Evolutionary conservation across 2,329 filamentous ascomycete species (phyloP).

Genomic region (Fusarium luffae): DNA sequence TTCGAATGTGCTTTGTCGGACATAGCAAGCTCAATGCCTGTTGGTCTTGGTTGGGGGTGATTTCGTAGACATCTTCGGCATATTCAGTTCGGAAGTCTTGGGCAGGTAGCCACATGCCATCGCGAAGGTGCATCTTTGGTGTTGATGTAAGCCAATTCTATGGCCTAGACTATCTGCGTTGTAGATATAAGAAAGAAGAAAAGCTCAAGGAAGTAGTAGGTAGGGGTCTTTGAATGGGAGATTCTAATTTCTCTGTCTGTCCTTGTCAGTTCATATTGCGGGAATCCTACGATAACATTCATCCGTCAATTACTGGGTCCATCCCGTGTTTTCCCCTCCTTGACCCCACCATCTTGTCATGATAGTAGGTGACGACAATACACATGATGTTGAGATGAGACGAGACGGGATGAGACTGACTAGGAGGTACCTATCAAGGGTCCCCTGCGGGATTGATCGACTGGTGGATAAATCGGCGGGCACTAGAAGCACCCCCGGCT

Average conservation of each 20-base stretch:
- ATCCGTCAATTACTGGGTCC: neutral
- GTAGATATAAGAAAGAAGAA: neutral
- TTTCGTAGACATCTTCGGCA: slow-evolving; percentile 70
- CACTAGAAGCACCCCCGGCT: slow-evolving; percentile 30
- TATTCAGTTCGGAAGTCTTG: slow-evolving; percentile 71
- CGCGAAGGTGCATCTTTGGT: slow-evolving; percentile 49
- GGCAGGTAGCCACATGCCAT: slow-evolving; percentile 71
- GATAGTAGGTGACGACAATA: slow-evolving; percentile 21
- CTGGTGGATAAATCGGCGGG: slow-evolving; percentile 28
- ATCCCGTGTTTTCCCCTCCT: slow-evolving; percentile 36
- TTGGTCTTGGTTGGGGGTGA: slow-evolving; percentile 57
- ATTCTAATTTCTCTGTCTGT: slow-evolving; percentile 22
- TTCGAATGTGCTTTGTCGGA: slow-evolving; percentile 64
- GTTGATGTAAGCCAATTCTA: neutral
- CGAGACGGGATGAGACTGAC: neutral
- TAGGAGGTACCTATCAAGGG: neutral
- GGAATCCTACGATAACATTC: slow-evolving; percentile 18
- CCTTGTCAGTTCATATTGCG: slow-evolving; percentile 20
- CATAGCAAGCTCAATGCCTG: slow-evolving; percentile 65
- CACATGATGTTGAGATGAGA: neutral
- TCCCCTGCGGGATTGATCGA: slow-evolving; percentile 27
- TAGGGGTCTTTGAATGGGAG: slow-evolving; percentile 13
- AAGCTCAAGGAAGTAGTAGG: slow-evolving; percentile 16
- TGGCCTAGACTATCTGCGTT: slow-evolving; percentile 14
- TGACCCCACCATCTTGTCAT: slow-evolving; percentile 39